Percentiles rank a stretch among this genome's conserved stretches.
phyloP scores from a whole-genome alignment of 495 filamentous ascomycete species.

The Ramalina intermedia region DNA sequence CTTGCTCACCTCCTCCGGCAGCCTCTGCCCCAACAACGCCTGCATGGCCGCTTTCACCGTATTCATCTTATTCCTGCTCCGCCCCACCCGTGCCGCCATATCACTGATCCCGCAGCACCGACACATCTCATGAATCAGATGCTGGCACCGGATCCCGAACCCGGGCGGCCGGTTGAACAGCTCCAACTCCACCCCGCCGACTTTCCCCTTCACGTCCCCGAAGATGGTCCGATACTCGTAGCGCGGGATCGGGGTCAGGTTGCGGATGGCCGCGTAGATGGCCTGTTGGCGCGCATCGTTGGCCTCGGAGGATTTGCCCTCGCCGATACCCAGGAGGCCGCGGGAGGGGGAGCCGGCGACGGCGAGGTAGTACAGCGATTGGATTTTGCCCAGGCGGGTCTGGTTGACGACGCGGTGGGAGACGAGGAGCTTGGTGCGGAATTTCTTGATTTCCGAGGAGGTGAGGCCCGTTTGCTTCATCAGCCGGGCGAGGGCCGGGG shows the following conservation, averaged over 20 bases:
- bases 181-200: conserved; percentile 67
- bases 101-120: conserved; percentile 71
- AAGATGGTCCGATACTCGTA: conserved; percentile 89
- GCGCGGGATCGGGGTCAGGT: conserved; percentile 71
- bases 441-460: conserved; percentile 34
- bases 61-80: conserved; percentile 89
- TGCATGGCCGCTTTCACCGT: conserved; percentile 78
- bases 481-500: conserved; percentile 41
- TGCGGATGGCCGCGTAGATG: conserved; percentile 59
- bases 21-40: conserved; percentile 64
- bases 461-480: conserved; percentile 57
- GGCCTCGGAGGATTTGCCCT: conserved; percentile 69
- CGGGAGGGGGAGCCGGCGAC: conserved; percentile 66
- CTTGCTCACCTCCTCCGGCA: conserved; percentile 78
- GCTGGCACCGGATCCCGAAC: conserved; percentile 81
- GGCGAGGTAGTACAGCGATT: conserved; percentile 49
- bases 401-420: conserved; percentile 68
- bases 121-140: conserved; percentile 86
- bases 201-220: conserved; percentile 70
- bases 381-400: conserved; percentile 89
- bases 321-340: conserved; percentile 75
- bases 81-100: conserved; percentile 61
- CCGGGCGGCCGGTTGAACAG: conserved; percentile 74
- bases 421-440: conserved; percentile 54
- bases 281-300: conserved; percentile 51